These are phyloP conservation scores for Acanthamoeba royreba DNA, from an alignment of 208 protist species.

Conservation along the genomic window DNA sequence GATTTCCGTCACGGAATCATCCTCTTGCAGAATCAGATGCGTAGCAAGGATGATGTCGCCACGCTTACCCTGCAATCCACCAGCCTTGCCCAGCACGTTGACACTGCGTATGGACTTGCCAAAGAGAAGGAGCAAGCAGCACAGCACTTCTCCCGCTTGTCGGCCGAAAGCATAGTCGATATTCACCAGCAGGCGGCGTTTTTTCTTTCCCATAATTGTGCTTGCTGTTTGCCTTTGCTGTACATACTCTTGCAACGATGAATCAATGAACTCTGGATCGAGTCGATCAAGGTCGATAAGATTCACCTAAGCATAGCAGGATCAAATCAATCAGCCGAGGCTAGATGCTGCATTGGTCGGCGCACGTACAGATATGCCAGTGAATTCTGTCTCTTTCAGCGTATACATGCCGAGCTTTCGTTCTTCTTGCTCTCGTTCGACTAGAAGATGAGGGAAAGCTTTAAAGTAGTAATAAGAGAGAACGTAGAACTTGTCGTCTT, in stretches of 20 bases:
- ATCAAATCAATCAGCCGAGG: neutral
- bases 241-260: neutral
- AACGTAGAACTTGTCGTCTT: conserved; percentile 19
- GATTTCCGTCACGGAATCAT: conserved; percentile 84
- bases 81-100: conserved; percentile 87
- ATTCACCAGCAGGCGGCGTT: conserved; percentile 86
- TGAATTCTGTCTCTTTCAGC: neutral
- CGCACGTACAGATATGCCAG: neutral
- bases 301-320: neutral
- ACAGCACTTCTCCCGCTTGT: conserved; percentile 85
- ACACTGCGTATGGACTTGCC: conserved; percentile 84
- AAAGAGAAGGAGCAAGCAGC: conserved; percentile 84
- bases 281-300: neutral
- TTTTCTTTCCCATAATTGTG: neutral
- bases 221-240: neutral
- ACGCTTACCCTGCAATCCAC: conserved; percentile 84
- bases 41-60: conserved; percentile 87
- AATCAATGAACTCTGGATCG: neutral
- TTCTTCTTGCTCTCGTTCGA: neutral
- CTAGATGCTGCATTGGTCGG: neutral
- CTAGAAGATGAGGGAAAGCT: neutral
- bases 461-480: conserved; percentile 1
- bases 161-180: conserved; percentile 90
- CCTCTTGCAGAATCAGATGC: conserved; percentile 86
- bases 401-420: neutral